Evolutionary conservation across 2,329 filamentous ascomycete genomes (phyloP).

Genomic region (Fusarium compactum): DNA sequence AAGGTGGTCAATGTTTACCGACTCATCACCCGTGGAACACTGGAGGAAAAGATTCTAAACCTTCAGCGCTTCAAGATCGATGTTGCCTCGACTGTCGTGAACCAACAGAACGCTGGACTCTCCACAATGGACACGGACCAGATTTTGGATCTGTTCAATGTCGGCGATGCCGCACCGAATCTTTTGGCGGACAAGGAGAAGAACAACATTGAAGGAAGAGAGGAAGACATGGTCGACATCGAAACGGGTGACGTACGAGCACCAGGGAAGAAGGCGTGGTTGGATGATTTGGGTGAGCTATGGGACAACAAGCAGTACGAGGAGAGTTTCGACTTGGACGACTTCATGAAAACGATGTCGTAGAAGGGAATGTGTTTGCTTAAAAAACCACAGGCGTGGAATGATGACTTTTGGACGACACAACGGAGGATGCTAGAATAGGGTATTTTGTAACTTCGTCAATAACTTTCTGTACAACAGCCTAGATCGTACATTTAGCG

Average conservation of each 20-base stretch:
- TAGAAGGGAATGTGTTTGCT: slow-evolving; percentile 42
- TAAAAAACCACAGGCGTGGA: slow-evolving; percentile 12
- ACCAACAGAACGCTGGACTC: slow-evolving; percentile 96
- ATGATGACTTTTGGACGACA: slow-evolving; percentile 23
- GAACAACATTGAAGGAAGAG: slow-evolving; percentile 70
- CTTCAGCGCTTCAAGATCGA: slow-evolving; percentile 99
- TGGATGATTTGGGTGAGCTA: slow-evolving; percentile 93
- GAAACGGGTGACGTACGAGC: slow-evolving; percentile 94
- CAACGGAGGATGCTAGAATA: slow-evolving; percentile 29
- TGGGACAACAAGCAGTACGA: slow-evolving; percentile 99
- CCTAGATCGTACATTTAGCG: slow-evolving; percentile 46
- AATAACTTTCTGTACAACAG: slow-evolving; percentile 45
- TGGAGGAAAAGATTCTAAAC: slow-evolving; percentile 98
- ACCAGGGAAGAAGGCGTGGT: slow-evolving; percentile 94
- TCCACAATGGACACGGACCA: slow-evolving; percentile 98
- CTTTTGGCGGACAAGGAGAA: slow-evolving; percentile 72
- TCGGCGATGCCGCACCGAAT: slow-evolving; percentile 80
- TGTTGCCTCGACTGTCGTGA: slow-evolving; percentile 96
- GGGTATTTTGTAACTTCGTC: slow-evolving; percentile 40
- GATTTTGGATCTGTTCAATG: slow-evolving; percentile 94
- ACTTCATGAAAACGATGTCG: slow-evolving; percentile 95
- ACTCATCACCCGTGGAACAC: slow-evolving; percentile 91
- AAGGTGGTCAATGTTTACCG: slow-evolving; percentile 99
- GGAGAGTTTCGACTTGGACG: slow-evolving; percentile 96
- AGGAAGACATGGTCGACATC: slow-evolving; percentile 91